These are phyloP conservation scores for Hibiscus mutabilis DNA, from an alignment of 345 rosid genomes.

Conservation along the genomic window DNA sequence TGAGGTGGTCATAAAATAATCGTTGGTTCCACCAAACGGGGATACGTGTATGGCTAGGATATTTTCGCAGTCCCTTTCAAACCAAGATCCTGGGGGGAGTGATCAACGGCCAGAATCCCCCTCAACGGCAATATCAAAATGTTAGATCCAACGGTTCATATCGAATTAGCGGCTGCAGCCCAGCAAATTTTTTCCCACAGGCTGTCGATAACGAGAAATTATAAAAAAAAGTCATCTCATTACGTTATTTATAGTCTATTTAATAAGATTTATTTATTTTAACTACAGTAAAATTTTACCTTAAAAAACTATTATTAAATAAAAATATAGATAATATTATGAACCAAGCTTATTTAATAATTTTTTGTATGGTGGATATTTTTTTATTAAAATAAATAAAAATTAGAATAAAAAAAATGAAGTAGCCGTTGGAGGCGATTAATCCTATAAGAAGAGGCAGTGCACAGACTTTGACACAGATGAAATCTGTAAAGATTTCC, in stretches of 20 bases:
- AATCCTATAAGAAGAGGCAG: constrained; percentile 38
- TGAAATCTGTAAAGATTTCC: not conserved
- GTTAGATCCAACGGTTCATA: constrained; percentile 38
- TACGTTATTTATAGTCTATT: no score
- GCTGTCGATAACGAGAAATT: constrained; percentile 66
- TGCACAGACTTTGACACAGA: not conserved
- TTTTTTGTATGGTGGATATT: constrained; percentile 24
- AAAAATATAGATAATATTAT: no score
- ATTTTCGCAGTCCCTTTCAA: constrained; percentile 12
- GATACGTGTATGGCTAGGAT: constrained; percentile 45
- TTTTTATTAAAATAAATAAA: not conserved
- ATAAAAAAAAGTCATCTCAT: no score
- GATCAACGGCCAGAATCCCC: constrained; percentile 40
- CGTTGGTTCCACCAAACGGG: constrained; percentile 13
- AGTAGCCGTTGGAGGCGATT: constrained; percentile 32
- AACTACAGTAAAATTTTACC: no score
- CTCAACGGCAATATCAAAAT: constrained; percentile 35
- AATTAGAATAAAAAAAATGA: not conserved
- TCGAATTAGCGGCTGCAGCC: constrained; percentile 75
- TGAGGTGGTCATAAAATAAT: constrained; percentile 15
- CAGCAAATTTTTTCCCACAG: no score
- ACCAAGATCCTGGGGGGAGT: constrained; percentile 19
- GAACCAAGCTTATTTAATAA: no score
- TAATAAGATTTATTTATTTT: no score
- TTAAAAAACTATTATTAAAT: no score